Base-by-base conservation (phyloP, 352 stramenopile species). In the Phytophthora tubulina region DNA sequence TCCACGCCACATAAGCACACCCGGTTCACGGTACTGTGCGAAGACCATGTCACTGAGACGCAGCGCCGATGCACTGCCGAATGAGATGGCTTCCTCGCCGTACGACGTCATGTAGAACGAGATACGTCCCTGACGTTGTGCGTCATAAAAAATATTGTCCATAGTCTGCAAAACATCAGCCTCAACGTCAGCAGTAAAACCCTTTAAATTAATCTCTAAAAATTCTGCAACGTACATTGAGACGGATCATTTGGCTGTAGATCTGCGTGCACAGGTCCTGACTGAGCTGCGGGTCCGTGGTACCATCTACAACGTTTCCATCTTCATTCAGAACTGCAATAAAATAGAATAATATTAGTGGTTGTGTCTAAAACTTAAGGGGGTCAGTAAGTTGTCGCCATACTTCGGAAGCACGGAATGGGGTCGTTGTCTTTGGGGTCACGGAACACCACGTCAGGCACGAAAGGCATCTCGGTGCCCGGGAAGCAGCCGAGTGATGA, bases 1-100 rank as follows among this genome's bases (percentile, higher is more conserved):
- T 11, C 97, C 98, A 35, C 98, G 88, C 97, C 97, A 99, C 95
- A 99, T 99, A 14, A 99, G 85, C 15, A 99, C 80, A 32, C 97
- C 98, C 38, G 93, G 90, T 77, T 99, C 98, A 14, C 98, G 90
- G 74, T 99, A 99, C 80, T 99, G 98, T 11, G 94, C 96, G 70
- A 99, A 98, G 11, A 99, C 89, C 72, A 97, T 93, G 82, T 99
- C 98, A 36, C 81, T 42, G 35, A 86, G 63, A 9, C 82, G 76
- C 48, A 99, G 76, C 3, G 95, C 97, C 2, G 96, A 95, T 7
- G 97, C 96, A 32, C 91, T 96, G 49, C 97, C 97, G 41, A 99
- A 98, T 65, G 98, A 92, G 45, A 98, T 96, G 5, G 89, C 97
- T 78, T 99, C 98, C 78, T 99, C 98, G 13, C 97, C 96, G 36